Evolutionary conservation across 2,329 filamentous ascomycete species (phyloP).

Genomic region (Hypoxylon sp.): DNA sequence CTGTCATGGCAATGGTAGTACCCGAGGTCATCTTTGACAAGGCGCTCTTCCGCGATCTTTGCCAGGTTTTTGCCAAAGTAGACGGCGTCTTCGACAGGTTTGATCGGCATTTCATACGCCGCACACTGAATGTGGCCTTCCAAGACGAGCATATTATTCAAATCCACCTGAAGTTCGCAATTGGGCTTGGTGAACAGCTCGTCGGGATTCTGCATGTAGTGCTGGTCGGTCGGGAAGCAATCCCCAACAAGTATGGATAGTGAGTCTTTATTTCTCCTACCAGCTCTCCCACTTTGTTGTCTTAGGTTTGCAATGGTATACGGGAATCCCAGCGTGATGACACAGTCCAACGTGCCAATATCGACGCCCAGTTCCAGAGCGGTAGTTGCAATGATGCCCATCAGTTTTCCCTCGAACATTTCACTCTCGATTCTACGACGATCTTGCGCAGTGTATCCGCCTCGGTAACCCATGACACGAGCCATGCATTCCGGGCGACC

Average conservation of each 20-base stretch:
- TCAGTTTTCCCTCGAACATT: conserved; percentile 95
- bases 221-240: conserved; percentile 90
- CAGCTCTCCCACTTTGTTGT: conserved; percentile 94
- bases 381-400: conserved; percentile 94
- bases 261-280: conserved; percentile 92
- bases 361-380: conserved; percentile 95
- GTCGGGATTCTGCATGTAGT: conserved; percentile 97
- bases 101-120: conserved; percentile 93
- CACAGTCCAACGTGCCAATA: conserved; percentile 93
- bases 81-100: conserved; percentile 77
- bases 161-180: conserved; percentile 87
- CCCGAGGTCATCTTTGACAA: conserved; percentile 80
- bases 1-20: conserved; percentile 93
- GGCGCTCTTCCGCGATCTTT: conserved; percentile 79
- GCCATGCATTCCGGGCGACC: conserved; percentile 81
- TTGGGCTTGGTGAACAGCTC: conserved; percentile 95
- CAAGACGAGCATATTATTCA: conserved; percentile 90
- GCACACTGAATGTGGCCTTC: conserved; percentile 97
- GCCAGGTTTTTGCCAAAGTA: conserved; percentile 86
- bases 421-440: conserved; percentile 89
- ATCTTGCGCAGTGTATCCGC: conserved; percentile 94
- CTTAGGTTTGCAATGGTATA: conserved; percentile 95
- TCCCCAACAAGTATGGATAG: conserved; percentile 92
- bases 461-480: conserved; percentile 94
- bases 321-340: conserved; percentile 93